Evolutionary conservation across 768 basidiomycete genomes (phyloP), one percentile per base, ranked within the genome.

Genomic region (Punctularia strigosozonata): DNA sequence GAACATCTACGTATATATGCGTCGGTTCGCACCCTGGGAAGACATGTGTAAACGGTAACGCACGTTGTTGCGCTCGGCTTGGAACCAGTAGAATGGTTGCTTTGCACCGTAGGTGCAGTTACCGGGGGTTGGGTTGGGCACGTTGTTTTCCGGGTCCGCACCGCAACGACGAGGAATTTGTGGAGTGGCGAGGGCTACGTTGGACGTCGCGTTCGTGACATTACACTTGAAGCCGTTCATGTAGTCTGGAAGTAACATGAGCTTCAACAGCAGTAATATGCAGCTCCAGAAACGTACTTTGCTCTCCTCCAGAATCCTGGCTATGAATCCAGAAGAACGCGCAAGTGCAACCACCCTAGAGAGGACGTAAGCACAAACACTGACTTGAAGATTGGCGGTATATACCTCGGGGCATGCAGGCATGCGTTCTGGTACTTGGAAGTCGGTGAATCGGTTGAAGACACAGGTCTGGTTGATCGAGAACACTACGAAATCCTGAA

Each of bases 61-160:
- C 34, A 77, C 79, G 40, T 77, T 81, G 52, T 80, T 81, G 21
- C 58, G 50, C 46, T 80, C 73, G 1, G 50, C 49, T 49, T 81
- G 75, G 56, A 68, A 70, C 80, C 80, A 83, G 51, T 81, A 82
- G 39, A 80, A 64, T 0, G 80, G 80, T 37, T 71, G 68, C 48
- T 82, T 80, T 13, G 80, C 73, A 22, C 81, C 80, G 43, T 73
- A 79, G 1, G 80, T 83, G 54, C 81, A 83, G 51, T 83, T 84
- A 1, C 66, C 69, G 2, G 69, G 71, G 13, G 59, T 57, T 1
- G 66, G 59, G 17, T 62, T 41, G 2, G 54, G 46, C 46, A 66
- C 73, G 19, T 59, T 50, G 47, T 71, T 69, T 0, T 50, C 50
- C 0, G 67, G 63, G 42, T 86, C 79, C 5, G 66, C 63, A 0